Percentiles rank a stretch among this genome's conserved stretches.
These are phyloP conservation scores for Piedraia hortae DNA, from an alignment of 2,329 filamentous ascomycete genomes.

Conservation along the genomic window DNA sequence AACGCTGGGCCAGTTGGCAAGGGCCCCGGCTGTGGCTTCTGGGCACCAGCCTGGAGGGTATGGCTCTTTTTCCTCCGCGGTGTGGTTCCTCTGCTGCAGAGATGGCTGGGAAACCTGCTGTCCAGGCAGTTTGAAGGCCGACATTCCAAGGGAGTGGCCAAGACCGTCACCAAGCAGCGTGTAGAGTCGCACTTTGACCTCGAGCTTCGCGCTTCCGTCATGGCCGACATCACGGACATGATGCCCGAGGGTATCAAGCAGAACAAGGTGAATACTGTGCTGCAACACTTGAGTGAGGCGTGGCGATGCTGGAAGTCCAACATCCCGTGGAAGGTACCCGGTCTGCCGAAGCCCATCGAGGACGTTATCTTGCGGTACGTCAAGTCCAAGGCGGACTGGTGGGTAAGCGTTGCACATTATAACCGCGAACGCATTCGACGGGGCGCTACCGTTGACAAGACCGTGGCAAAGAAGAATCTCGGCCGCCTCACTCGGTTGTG, in stretches of 20 bases:
- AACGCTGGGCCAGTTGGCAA: constrained; percentile 93
- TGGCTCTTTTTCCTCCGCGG: constrained; percentile 99
- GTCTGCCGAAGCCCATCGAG: constrained; percentile 84
- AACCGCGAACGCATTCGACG: constrained; percentile 90
- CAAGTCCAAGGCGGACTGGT: constrained; percentile 98
- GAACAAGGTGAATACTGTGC: constrained; percentile 93
- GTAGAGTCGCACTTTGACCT: constrained; percentile 97
- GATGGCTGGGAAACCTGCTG: constrained; percentile 89
- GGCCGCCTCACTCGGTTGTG: constrained; percentile 81
- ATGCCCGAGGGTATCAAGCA: constrained; percentile 99
- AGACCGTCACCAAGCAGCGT: constrained; percentile 96
- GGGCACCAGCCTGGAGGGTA: constrained; percentile 93
- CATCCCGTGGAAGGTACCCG: constrained; percentile 97
- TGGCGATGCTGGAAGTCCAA: constrained; percentile 99
- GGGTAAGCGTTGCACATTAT: constrained; percentile 97
- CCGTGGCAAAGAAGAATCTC: constrained; percentile 96
- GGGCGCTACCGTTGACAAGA: constrained; percentile 95
- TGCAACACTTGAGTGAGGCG: constrained; percentile 90
- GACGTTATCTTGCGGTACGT: constrained; percentile 97
- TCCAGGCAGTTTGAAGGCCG: constrained; percentile 95
- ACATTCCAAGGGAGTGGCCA: constrained; percentile 95
- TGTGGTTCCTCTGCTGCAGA: constrained; percentile 84
- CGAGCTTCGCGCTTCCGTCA: constrained; percentile 87
- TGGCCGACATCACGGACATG: constrained; percentile 99
- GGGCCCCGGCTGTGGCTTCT: constrained; percentile 92